These are phyloP conservation scores for Polytrichum formosum DNA, from an alignment of 225 moss, liverwort and hornwort species.

Conservation along the genomic window DNA sequence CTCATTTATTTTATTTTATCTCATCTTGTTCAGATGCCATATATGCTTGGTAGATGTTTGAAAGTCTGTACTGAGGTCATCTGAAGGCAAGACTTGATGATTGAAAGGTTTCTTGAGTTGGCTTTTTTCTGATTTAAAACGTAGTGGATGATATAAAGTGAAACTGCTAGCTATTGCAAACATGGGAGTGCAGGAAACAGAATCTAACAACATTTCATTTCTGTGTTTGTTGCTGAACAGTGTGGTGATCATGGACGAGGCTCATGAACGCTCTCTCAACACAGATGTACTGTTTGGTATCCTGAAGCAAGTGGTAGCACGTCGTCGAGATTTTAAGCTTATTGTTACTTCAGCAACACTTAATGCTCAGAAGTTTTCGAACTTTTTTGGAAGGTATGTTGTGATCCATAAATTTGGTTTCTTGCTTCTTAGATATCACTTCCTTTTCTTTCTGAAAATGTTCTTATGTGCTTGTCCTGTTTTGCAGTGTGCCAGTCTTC, in stretches of 20 bases:
- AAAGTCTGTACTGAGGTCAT: no score
- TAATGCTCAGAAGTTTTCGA: slow-evolving; percentile 92
- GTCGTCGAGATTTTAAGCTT: slow-evolving; percentile 97
- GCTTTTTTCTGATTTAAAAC: no score
- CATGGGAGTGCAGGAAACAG: no score
- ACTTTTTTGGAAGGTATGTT: slow-evolving; percentile 88
- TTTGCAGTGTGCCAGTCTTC: slow-evolving; percentile 85
- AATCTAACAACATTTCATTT: not conserved
- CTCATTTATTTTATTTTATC: no score
- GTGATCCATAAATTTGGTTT: no score
- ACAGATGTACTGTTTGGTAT: slow-evolving; percentile 98
- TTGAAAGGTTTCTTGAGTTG: no score
- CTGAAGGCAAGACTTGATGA: no score
- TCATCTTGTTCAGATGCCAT: no score
- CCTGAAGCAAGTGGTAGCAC: slow-evolving; percentile 96
- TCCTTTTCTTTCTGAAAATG: not conserved
- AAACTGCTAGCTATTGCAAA: no score
- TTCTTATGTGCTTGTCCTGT: slow-evolving; percentile 8
- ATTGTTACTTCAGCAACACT: slow-evolving; percentile 97
- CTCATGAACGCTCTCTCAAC: slow-evolving; percentile 69
- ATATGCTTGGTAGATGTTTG: no score
- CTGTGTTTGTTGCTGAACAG: slow-evolving; percentile 18
- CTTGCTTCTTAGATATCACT: not conserved
- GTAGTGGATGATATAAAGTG: no score
- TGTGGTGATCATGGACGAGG: slow-evolving; percentile 65